Evolutionary conservation across 345 rosid genomes (phyloP).

Genomic region (Turritis glabra): DNA sequence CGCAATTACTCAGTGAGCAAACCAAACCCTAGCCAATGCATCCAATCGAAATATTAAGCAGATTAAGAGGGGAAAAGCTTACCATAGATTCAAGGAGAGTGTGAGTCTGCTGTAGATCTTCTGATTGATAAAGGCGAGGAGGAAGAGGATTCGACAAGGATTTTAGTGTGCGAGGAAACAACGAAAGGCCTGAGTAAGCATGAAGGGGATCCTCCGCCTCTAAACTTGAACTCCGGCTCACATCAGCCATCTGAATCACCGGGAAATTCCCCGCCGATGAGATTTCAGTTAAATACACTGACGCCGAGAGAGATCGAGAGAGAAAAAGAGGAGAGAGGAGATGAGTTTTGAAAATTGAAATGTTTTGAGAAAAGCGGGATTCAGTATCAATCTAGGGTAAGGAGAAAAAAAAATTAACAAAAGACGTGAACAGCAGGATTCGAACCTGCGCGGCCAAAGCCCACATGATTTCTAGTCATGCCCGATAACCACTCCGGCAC

Average conservation of each 20-base stretch:
- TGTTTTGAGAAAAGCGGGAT: conserved; percentile 12
- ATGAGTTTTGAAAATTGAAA: conserved; percentile 23
- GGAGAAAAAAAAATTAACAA: not conserved
- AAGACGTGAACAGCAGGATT: conserved; percentile 57
- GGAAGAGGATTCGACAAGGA: conserved; percentile 43
- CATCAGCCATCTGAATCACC: conserved; percentile 29
- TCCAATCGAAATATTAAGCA: not conserved
- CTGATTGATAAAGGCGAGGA: conserved; percentile 40
- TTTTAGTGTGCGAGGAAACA: conserved; percentile 62
- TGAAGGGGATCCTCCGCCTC: conserved; percentile 57
- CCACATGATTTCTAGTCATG: conserved; percentile 95
- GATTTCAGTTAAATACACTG: not conserved
- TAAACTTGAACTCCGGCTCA: conserved; percentile 10
- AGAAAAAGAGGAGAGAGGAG: not conserved
- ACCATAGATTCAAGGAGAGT: conserved; percentile 67
- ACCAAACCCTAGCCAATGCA: conserved; percentile 14
- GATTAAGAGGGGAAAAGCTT: conserved; percentile 4
- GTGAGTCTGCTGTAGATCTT: conserved; percentile 49
- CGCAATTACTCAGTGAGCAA: not conserved
- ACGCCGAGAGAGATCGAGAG: conserved; percentile 21
- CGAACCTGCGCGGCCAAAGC: conserved; percentile 94
- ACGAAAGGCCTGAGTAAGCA: conserved; percentile 55
- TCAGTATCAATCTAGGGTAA: not conserved
- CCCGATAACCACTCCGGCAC: conserved; percentile 58
- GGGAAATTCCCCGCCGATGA: not conserved